Base-by-base conservation (phyloP, 495 filamentous ascomycete species). In the Cenococcum geophilum region DNA sequence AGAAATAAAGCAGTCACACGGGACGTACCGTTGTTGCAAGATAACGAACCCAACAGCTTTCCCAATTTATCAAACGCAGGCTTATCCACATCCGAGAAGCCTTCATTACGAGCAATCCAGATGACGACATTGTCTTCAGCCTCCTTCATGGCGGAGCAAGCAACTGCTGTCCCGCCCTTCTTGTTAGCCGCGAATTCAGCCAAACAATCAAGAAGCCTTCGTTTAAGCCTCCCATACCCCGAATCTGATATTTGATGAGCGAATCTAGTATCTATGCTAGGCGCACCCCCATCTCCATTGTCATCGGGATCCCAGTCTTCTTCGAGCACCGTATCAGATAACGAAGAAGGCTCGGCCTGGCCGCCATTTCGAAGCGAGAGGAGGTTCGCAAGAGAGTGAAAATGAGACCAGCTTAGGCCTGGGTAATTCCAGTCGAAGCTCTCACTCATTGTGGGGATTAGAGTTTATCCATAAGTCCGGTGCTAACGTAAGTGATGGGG, bases 301-400 rank as follows among this genome's bases (percentile, higher is more conserved):
- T 54, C n/a, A n/a, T n/a, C n/a, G n/a, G n/a, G n/a, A n/a, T n/a
- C n/a, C n/a, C n/a, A 54, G 35, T 54, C 32, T 54, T 60, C 49
- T 27, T 60, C 49, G 20, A 60, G 47, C 49, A 60, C 34, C 16
- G n/a, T 32, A 20, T 54, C 49, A 36, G 58, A 36, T 20, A 60
- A 34, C 58, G 32, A 42, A 25, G 58, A 25, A 1, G 32, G 43
- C 43, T 60, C 49, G 35, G 35, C 58, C 34, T 60, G 49, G 27
- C 58, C 58, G 18, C 58, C 58, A 53, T 60, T 60, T 43, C 49
- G 47, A 54, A 60, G 58, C 12, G 58, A 60, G 34, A 60, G 49
- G 25, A 60, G 58, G 42, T 60, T 60, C 12, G 58, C 35, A 27
- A 60, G 48, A 60, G 58, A 25, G 18, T 52, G 25, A 22, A 60